Percentiles rank a stretch among this genome's conserved stretches.
Conservation (phyloP, 2,329 filamentous ascomycete genomes). For the Verticillium longisporum region DNA sequence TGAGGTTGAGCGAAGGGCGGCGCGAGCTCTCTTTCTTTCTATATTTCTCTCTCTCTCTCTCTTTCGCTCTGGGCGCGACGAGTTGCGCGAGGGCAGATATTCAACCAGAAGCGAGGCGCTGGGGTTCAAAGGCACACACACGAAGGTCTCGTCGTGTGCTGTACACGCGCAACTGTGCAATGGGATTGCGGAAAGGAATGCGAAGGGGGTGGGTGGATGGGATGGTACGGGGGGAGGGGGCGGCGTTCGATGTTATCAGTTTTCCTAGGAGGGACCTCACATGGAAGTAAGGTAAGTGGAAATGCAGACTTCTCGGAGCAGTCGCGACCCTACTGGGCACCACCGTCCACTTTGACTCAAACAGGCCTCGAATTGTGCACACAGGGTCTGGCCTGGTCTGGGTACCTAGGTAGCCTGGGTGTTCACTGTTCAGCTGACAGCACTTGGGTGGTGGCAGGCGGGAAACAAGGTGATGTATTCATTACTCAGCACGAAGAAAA, state of each 20-base stretch:
- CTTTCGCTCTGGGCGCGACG: not conserved
- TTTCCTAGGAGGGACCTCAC: not conserved
- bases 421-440: no score
- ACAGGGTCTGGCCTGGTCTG: not conserved
- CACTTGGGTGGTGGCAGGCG: no score
- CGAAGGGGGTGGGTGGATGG: not conserved
- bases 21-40: not conserved
- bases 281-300: not conserved
- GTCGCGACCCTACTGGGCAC: not conserved
- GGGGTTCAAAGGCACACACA: not conserved
- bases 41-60: no score
- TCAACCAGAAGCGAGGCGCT: not conserved
- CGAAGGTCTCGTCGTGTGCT: not conserved
- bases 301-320: not conserved
- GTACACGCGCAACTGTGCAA: not conserved
- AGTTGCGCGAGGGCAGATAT: not conserved
- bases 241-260: not conserved
- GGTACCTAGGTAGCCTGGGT: no score
- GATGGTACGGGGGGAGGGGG: not conserved
- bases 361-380: not conserved
- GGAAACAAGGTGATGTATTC: no score
- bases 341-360: not conserved
- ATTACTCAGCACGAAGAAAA: not conserved
- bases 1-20: not conserved
- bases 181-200: not conserved